phyloP scores from a whole-genome alignment of 2,329 filamentous ascomycete genomes.

The Aspergillus udagawae region DNA sequence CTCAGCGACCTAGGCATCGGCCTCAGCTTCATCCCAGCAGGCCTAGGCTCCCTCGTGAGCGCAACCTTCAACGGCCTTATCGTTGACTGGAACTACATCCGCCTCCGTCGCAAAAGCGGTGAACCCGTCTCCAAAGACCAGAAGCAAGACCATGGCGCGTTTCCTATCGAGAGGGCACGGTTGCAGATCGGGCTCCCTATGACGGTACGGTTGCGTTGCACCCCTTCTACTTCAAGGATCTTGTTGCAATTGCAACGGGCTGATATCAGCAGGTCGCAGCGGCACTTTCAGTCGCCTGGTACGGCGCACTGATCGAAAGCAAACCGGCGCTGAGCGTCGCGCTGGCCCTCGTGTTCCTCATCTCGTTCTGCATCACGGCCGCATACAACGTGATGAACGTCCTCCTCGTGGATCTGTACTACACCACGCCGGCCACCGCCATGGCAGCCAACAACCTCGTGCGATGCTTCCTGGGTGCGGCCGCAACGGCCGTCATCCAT shows the following conservation, averaged over 20 bases:
- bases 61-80: conserved; percentile 38
- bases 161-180: conserved; percentile 43
- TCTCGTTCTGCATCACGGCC: conserved; percentile 36
- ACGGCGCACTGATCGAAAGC: conserved; percentile 8
- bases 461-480: conserved; percentile 30
- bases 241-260: conserved; percentile 1
- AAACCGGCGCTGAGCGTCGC: conserved; percentile 20
- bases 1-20: conserved; percentile 40
- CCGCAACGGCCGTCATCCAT: conserved; percentile 21
- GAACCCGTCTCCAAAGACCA: conserved; percentile 32
- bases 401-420: conserved; percentile 43
- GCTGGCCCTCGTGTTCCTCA: conserved; percentile 30
- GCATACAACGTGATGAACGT: conserved; percentile 44
- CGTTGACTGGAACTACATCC: conserved; percentile 43
- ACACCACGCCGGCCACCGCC: conserved; percentile 25
- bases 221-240: no score
- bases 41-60: conserved; percentile 37
- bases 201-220: conserved; percentile 13
- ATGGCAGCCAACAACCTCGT: conserved; percentile 34
- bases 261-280: conserved; percentile 24
- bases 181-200: conserved; percentile 40
- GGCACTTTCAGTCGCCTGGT: conserved; percentile 5
- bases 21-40: conserved; percentile 43
- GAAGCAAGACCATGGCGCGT: conserved; percentile 35
- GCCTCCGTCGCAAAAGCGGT: conserved; percentile 28